Evolutionary conservation across 148 eudicot species (phyloP).

Genomic region (Rhododendron simsii): DNA sequence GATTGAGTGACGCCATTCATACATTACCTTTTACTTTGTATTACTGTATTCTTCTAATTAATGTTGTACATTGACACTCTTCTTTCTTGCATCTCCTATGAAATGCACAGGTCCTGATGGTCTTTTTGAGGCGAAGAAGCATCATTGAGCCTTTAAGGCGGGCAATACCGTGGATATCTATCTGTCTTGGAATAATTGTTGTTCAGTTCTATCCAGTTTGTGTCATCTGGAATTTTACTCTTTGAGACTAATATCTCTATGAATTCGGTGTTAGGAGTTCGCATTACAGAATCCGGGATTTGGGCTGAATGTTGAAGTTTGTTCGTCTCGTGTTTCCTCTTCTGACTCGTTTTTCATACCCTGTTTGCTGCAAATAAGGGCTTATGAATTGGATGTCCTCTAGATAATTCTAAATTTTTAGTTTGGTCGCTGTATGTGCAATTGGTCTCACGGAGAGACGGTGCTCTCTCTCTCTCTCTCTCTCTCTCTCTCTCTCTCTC

Average conservation of each 20-base stretch:
- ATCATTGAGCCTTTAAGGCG: slow-evolving; percentile 19
- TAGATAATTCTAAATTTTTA: background rate
- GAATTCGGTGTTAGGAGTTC: background rate
- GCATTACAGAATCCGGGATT: background rate
- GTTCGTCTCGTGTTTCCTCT: background rate
- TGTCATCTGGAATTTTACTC: background rate
- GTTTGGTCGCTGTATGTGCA: background rate
- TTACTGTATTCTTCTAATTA: background rate
- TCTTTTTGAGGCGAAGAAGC: slow-evolving; percentile 60
- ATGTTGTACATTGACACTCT: background rate
- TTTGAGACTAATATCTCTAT: background rate
- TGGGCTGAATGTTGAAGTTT: background rate
- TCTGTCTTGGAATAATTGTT: background rate
- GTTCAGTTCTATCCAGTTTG: background rate
- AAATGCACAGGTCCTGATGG: slow-evolving; percentile 66
- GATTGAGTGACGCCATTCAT: background rate
- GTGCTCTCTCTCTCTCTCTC: background rate
- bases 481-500: background rate
- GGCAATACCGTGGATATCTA: background rate
- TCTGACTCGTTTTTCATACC: background rate
- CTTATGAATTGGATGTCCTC: background rate
- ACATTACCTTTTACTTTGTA: background rate
- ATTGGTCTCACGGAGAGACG: background rate
- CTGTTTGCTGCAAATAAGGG: background rate
- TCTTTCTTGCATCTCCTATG: background rate